phyloP scores from a whole-genome alignment of 179 eudicot species.

The Actinidia polygama region DNA sequence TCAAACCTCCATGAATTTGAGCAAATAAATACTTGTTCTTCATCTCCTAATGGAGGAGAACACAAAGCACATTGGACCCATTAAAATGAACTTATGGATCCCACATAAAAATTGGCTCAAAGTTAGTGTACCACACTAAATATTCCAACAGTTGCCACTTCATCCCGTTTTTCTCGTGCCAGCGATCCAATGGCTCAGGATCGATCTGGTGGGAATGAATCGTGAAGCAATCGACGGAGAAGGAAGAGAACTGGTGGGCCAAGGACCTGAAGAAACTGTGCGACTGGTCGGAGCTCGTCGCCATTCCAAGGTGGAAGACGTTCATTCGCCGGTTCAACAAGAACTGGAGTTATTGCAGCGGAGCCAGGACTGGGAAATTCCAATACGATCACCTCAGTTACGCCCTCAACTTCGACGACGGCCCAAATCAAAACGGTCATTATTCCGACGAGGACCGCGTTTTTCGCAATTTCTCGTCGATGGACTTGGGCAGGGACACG shows the following conservation, averaged over 20 bases:
- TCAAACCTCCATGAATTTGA: too few relatives aligned
- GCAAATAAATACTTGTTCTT: too few relatives aligned
- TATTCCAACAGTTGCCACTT: conserved; percentile 43
- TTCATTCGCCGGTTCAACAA: conserved; percentile 53
- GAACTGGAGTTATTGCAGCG: neutral
- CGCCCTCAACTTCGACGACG: conserved; percentile 52
- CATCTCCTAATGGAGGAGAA: too few relatives aligned
- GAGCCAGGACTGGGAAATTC: conserved; percentile 28
- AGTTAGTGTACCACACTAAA: too few relatives aligned
- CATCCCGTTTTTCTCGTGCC: conserved; percentile 24
- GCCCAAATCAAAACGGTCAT: conserved; percentile 23
- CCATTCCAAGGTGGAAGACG: conserved; percentile 61
- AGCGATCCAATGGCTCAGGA: neutral
- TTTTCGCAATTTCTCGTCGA: conserved; percentile 39
- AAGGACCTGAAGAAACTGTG: conserved; percentile 36
- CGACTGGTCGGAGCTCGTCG: conserved; percentile 65
- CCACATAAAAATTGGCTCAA: too few relatives aligned
- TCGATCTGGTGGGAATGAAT: conserved; percentile 38
- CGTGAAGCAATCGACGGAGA: conserved; percentile 14
- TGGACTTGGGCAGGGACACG: conserved; percentile 26
- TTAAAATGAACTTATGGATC: too few relatives aligned
- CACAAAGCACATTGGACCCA: too few relatives aligned
- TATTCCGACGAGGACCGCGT: conserved; percentile 25
- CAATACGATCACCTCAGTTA: conserved; percentile 54
- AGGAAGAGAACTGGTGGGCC: conserved; percentile 21